phyloP scores from a whole-genome alignment of 768 basidiomycete genomes.

The Suillus placidus region DNA sequence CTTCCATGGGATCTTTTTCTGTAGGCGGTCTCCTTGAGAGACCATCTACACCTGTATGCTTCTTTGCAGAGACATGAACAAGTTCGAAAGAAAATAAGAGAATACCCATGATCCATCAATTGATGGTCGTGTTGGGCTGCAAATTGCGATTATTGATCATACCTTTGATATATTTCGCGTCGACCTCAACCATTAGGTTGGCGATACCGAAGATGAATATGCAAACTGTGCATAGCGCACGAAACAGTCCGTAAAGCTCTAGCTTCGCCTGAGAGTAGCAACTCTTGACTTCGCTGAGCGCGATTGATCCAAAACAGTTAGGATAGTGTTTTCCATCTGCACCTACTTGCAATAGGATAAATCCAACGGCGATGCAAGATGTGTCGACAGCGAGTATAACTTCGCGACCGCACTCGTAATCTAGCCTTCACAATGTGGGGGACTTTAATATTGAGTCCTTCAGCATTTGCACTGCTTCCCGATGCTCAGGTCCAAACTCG shows the following conservation, averaged over 20 bases:
- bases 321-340: constrained; percentile 23
- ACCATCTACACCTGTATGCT: background rate
- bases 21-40: background rate
- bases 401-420: too few relatives aligned
- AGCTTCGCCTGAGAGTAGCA: constrained; percentile 28
- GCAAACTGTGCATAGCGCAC: constrained; percentile 18
- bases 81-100: constrained; percentile 31
- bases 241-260: constrained; percentile 27
- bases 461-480: too few relatives aligned
- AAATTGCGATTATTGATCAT: constrained; percentile 36
- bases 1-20: background rate
- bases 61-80: constrained; percentile 28
- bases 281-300: constrained; percentile 30
- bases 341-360: constrained; percentile 30
- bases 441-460: too few relatives aligned
- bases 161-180: constrained; percentile 36
- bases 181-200: constrained; percentile 29
- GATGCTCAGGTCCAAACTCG: constrained; percentile 14
- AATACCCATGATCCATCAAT: constrained; percentile 31
- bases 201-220: constrained; percentile 32
- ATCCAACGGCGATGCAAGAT: too few relatives aligned
- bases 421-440: too few relatives aligned
- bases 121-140: constrained; percentile 35
- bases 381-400: too few relatives aligned
- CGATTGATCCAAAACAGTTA: constrained; percentile 41